A percentile compares a stretch with the other conserved stretches of the same genome.
Evolutionary conservation across 768 basidiomycete species (phyloP).

Genomic region (Phallus indusiatus): DNA sequence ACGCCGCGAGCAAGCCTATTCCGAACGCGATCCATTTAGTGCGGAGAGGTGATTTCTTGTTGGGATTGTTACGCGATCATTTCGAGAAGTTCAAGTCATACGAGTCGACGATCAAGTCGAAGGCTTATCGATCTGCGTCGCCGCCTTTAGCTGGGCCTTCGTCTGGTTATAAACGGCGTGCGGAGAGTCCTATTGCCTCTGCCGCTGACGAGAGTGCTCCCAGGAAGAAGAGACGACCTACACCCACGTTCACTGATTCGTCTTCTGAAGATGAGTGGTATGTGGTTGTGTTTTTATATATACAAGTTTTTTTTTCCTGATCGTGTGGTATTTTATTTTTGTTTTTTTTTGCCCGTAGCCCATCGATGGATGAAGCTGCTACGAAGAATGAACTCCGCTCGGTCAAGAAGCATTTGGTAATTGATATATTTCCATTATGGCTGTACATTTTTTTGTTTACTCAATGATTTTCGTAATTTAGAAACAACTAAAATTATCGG

Average conservation of each 20-base stretch:
- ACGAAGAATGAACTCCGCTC: slow-evolving; percentile 95
- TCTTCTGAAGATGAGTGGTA: slow-evolving; percentile 89
- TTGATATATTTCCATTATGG: slow-evolving; percentile 19
- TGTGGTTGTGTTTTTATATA: slow-evolving; percentile 21
- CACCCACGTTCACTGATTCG: slow-evolving; percentile 93
- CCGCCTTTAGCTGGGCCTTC: slow-evolving; percentile 48
- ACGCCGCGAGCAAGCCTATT: slow-evolving; percentile 74
- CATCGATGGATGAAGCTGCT: slow-evolving; percentile 88
- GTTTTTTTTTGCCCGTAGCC: slow-evolving; percentile 34
- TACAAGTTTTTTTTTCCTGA: slow-evolving; percentile 6
- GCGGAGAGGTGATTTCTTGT: slow-evolving; percentile 89
- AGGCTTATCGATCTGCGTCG: slow-evolving; percentile 63
- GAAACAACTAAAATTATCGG: slow-evolving; percentile 94
- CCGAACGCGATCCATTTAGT: slow-evolving; percentile 98
- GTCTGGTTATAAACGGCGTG: slow-evolving; percentile 66
- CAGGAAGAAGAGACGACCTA: slow-evolving; percentile 80
- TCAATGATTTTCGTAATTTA: slow-evolving; percentile 23
- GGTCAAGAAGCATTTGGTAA: slow-evolving; percentile 89
- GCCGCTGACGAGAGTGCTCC: slow-evolving; percentile 59
- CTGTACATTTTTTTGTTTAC: slow-evolving; percentile 5
- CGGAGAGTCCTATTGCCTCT: slow-evolving; percentile 78
- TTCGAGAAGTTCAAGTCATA: slow-evolving; percentile 87
- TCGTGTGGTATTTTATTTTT: neutral
- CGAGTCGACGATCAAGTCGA: slow-evolving; percentile 67
- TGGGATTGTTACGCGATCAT: slow-evolving; percentile 75